Evolutionary conservation across 1,139 yeast species (phyloP).

Genomic region (Lodderomyces margitis): DNA sequence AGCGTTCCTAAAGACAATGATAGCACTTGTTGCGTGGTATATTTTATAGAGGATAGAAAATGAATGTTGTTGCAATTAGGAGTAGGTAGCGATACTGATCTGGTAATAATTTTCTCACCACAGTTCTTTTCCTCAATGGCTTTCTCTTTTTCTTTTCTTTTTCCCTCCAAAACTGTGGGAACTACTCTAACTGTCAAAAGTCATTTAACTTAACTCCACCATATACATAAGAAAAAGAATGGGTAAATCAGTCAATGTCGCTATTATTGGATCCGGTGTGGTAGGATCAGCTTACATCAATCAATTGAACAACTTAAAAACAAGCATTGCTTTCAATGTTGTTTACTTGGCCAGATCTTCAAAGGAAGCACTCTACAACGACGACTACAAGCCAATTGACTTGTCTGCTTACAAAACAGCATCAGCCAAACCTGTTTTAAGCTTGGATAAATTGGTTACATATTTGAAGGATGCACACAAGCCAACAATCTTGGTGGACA

Average conservation of each 20-base stretch:
- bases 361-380: constrained; percentile 61
- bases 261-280: constrained; percentile 88
- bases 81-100: not conserved
- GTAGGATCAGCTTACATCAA: constrained; percentile 83
- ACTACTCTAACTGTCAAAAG: not conserved
- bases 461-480: constrained; percentile 63
- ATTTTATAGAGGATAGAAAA: constrained; percentile 1
- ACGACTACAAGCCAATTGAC: constrained; percentile 70
- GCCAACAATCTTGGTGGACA: constrained; percentile 87
- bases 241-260: constrained; percentile 68
- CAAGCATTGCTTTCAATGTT: constrained; percentile 65
- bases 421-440: constrained; percentile 47
- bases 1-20: not conserved
- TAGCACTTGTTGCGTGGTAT: not conserved
- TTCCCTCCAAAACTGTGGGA: not conserved
- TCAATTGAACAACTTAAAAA: constrained; percentile 64
- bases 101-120: not conserved
- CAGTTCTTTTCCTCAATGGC: too few species aligned
- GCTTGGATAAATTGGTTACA: constrained; percentile 55
- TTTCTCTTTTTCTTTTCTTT: constrained; percentile 1
- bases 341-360: constrained; percentile 75
- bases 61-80: not conserved
- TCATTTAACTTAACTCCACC: too few species aligned
- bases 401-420: constrained; percentile 59
- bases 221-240: too few species aligned